Conservation (phyloP, 805 yeast genomes). For the Metschnikowia santaceciliae region DNA sequence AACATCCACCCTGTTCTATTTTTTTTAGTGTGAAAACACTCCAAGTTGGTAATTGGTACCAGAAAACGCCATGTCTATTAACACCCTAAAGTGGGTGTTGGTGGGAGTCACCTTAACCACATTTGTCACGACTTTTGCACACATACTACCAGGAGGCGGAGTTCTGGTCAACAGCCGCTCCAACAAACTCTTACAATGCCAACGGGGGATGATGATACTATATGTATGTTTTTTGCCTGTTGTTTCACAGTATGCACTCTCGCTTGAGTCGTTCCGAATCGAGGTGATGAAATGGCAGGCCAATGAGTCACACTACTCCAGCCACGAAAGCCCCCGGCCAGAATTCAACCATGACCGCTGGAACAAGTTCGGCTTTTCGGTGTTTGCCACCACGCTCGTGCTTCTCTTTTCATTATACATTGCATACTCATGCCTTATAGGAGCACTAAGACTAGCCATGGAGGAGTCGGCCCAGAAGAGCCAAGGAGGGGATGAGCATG, state of each 20-base stretch:
- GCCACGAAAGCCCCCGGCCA: not conserved
- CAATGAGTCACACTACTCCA: not conserved
- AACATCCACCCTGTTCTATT: not conserved
- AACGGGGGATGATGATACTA: not conserved
- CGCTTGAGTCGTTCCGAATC: not conserved
- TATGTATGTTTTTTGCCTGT: not conserved
- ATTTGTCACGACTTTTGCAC: not conserved
- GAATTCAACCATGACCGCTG: conserved; percentile 1
- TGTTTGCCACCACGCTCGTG: not conserved
- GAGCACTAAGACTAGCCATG: not conserved
- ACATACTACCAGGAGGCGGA: not conserved
- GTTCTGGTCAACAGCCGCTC: not conserved
- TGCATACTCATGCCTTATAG: not conserved
- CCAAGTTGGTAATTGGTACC: not conserved
- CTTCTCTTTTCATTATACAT: not conserved
- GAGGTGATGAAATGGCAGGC: conserved; percentile 2
- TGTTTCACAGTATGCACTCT: not conserved
- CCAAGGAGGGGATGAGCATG: not conserved
- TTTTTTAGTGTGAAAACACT: too few species aligned
- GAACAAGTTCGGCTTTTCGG: not conserved
- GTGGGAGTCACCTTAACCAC: not conserved
- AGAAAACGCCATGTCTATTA: not conserved
- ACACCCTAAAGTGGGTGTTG: not conserved
- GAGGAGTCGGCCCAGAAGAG: not conserved
- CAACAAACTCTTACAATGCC: not conserved